phyloP scores from a whole-genome alignment of 768 basidiomycete genomes.

The Suillus variegatus region DNA sequence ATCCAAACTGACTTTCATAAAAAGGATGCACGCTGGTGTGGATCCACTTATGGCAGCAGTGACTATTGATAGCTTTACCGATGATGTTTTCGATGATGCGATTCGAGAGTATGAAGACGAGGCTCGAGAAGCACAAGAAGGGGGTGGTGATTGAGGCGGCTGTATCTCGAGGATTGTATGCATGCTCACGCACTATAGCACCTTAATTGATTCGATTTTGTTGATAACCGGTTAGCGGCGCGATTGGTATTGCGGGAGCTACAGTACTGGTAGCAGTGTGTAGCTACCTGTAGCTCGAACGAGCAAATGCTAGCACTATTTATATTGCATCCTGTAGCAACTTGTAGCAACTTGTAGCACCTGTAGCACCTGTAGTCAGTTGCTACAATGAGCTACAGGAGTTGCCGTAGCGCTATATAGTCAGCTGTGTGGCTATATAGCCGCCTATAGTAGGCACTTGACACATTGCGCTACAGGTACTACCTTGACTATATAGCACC shows the following conservation, averaged over 20 bases:
- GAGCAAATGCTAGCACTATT: too few relatives aligned
- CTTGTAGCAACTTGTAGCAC: background rate
- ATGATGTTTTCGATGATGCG: conserved; percentile 1
- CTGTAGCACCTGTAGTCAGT: conserved; percentile 2
- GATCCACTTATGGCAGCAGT: conserved; percentile 1
- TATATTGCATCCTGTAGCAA: too few relatives aligned
- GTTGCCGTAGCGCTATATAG: background rate
- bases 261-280: background rate
- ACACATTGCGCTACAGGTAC: background rate
- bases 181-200: background rate
- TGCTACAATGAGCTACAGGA: conserved; percentile 1
- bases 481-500: background rate
- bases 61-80: background rate
- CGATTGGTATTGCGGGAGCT: background rate
- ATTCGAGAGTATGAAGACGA: conserved; percentile 7
- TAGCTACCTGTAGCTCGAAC: background rate
- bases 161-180: background rate
- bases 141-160: background rate
- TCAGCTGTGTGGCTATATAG: background rate
- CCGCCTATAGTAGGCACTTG: background rate
- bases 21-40: conserved; percentile 10
- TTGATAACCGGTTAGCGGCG: background rate
- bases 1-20: background rate
- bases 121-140: background rate
- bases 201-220: background rate